A percentile compares a stretch with the other conserved stretches of the same genome.
phyloP scores from a whole-genome alignment of 1,284 basidiomycete genomes.

The Hymenochaete sp. region DNA sequence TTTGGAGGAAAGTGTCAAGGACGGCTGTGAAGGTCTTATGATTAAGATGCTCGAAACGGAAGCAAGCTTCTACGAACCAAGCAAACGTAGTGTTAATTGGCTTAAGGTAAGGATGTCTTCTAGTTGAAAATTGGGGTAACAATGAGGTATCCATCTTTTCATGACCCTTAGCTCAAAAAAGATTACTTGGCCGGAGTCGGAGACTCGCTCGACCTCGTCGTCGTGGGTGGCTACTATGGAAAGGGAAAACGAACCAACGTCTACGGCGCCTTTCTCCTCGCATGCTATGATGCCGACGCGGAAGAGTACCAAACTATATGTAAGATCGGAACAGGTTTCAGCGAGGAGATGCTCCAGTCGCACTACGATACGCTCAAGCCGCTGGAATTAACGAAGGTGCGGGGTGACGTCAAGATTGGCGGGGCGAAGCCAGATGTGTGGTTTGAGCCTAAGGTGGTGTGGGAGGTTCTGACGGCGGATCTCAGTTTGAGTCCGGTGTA shows the following conservation, averaged over 20 bases:
- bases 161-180: conserved; percentile 81
- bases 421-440: conserved; percentile 90
- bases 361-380: conserved; percentile 80
- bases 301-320: conserved; percentile 95
- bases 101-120: conserved; percentile 62
- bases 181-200: conserved; percentile 97
- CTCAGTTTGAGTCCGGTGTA: conserved; percentile 95
- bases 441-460: conserved; percentile 93
- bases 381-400: conserved; percentile 59
- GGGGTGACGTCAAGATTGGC: conserved; percentile 78
- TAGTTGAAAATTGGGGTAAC: neutral
- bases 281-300: conserved; percentile 86
- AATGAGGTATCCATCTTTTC: neutral
- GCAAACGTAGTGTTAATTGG: conserved; percentile 94
- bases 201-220: conserved; percentile 94
- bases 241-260: conserved; percentile 97
- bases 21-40: conserved; percentile 98
- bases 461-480: conserved; percentile 98
- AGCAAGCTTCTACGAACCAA: conserved; percentile 92
- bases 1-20: conserved; percentile 93
- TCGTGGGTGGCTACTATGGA: conserved; percentile 94
- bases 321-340: conserved; percentile 98
- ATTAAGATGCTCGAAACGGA: conserved; percentile 95
- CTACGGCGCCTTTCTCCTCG: conserved; percentile 92
- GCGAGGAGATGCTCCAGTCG: conserved; percentile 80